These are phyloP conservation scores for Pulicaria dysenterica DNA, from an alignment of 129 eudicot species.

Conservation along the genomic window DNA sequence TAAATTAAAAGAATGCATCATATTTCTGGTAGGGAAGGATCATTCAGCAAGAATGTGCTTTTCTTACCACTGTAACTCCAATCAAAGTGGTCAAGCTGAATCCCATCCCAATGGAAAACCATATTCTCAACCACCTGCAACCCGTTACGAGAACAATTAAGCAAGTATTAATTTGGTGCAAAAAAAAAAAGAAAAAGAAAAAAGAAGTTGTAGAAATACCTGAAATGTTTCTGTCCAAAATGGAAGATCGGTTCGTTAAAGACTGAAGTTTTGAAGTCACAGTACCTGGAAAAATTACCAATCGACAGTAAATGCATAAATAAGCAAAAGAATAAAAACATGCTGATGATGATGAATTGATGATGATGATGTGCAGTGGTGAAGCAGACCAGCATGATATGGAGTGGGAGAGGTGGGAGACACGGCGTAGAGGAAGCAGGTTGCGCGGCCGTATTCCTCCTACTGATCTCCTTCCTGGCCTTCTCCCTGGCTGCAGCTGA, in stretches of 20 bases:
- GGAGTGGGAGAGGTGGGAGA: slow-evolving; percentile 51
- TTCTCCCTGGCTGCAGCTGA: slow-evolving; percentile 37
- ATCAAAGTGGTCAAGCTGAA: slow-evolving; percentile 63
- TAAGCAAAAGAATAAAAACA: neutral
- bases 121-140: slow-evolving; percentile 59
- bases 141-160: neutral
- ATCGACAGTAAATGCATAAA: neutral
- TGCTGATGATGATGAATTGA: neutral
- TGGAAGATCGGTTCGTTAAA: slow-evolving; percentile 70
- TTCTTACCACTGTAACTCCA: slow-evolving; percentile 62
- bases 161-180: neutral
- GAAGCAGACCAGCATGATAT: slow-evolving; percentile 74
- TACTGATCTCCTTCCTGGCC: slow-evolving; percentile 39
- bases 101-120: slow-evolving; percentile 82
- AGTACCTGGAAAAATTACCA: slow-evolving; percentile 56
- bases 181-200: neutral
- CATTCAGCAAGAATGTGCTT: neutral
- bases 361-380: neutral
- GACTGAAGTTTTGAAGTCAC: slow-evolving; percentile 64
- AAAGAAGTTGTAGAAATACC: slow-evolving; percentile 32
- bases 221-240: slow-evolving; percentile 65
- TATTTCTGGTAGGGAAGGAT: neutral
- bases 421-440: slow-evolving; percentile 58
- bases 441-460: slow-evolving; percentile 24
- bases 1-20: slow-evolving; percentile 6